These are phyloP conservation scores for Tricholoma terreum DNA, from an alignment of 768 basidiomycete genomes.

Conservation along the genomic window DNA sequence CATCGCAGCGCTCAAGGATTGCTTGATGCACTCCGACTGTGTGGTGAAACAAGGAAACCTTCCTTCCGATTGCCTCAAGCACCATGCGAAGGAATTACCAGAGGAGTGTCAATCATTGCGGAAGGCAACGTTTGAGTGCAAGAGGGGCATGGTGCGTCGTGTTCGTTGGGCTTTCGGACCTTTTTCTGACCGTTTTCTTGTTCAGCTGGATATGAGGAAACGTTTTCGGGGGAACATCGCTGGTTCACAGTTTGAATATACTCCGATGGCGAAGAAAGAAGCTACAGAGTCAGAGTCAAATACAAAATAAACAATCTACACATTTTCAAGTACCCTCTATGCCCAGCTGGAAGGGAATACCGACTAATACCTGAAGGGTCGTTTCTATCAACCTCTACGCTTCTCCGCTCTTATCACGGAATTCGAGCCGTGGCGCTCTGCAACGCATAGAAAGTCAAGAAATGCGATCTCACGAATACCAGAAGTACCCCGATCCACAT, in stretches of 20 bases:
- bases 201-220: conserved; percentile 81
- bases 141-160: conserved; percentile 78
- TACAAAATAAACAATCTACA: conserved; percentile 6
- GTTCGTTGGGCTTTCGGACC: not conserved
- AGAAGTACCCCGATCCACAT: too few relatives aligned
- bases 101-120: conserved; percentile 77
- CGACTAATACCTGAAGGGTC: not conserved
- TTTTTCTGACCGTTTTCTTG: not conserved
- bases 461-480: not conserved
- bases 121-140: conserved; percentile 86
- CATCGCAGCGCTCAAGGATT: conserved; percentile 76
- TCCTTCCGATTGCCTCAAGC: conserved; percentile 83
- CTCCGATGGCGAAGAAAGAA: conserved; percentile 24
- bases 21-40: conserved; percentile 82
- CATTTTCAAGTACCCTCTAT: not conserved
- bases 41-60: conserved; percentile 72
- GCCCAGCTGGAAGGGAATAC: not conserved
- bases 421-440: not conserved
- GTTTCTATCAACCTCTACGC: not conserved
- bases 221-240: conserved; percentile 73
- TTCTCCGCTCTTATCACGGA: not conserved
- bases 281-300: conserved; percentile 10
- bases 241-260: conserved; percentile 49
- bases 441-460: not conserved
- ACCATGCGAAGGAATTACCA: conserved; percentile 74